These are phyloP conservation scores for Tylopilus vinaceipallidus DNA, from an alignment of 768 basidiomycete species.

Conservation along the genomic window DNA sequence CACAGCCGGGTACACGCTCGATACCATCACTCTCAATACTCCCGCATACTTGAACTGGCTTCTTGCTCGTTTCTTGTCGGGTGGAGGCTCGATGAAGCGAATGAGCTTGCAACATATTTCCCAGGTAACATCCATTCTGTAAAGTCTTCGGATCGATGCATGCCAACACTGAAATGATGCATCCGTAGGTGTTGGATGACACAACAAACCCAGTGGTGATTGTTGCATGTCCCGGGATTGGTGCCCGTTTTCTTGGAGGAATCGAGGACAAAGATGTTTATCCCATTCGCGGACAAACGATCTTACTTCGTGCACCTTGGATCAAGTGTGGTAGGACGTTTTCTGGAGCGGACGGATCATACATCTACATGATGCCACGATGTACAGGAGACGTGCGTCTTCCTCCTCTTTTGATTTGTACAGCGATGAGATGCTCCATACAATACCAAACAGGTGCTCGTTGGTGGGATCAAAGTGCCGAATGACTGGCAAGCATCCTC, in stretches of 20 bases:
- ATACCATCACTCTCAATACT: constrained; percentile 66
- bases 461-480: constrained; percentile 57
- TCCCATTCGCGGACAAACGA: constrained; percentile 47
- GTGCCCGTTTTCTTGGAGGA: constrained; percentile 49
- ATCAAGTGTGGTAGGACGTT: constrained; percentile 37
- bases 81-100: constrained; percentile 62
- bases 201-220: constrained; percentile 39
- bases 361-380: constrained; percentile 37
- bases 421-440: neutral
- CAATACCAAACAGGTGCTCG: constrained; percentile 51
- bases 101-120: constrained; percentile 64
- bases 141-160: too few relatives aligned
- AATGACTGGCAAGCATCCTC: constrained; percentile 55
- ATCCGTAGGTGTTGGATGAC: constrained; percentile 14
- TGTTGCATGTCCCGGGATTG: constrained; percentile 69
- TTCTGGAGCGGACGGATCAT: constrained; percentile 30
- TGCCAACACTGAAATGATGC: neutral
- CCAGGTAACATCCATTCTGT: constrained; percentile 39
- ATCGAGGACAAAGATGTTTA: constrained; percentile 49
- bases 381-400: constrained; percentile 40
- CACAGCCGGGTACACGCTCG: constrained; percentile 55
- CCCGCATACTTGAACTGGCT: constrained; percentile 65
- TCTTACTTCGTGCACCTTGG: constrained; percentile 49
- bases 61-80: constrained; percentile 50
- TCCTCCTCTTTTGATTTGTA: neutral